These are phyloP conservation scores for Gyromitra esculenta DNA, from an alignment of 2,329 filamentous ascomycete genomes.

Conservation along the genomic window DNA sequence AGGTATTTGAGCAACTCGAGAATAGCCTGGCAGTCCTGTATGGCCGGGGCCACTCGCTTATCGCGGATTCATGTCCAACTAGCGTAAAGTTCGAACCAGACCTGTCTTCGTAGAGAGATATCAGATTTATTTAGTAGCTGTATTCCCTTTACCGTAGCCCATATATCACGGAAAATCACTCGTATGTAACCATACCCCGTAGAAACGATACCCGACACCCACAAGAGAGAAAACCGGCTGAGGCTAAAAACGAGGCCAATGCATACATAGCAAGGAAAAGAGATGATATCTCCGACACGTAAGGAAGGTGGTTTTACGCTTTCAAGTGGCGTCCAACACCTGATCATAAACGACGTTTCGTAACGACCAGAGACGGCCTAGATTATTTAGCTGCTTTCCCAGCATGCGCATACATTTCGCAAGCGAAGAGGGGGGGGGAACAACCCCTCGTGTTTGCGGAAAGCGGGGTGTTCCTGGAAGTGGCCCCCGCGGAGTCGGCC, in stretches of 20 bases:
- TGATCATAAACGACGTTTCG: background rate
- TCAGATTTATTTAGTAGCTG: background rate
- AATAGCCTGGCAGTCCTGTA: too few relatives aligned
- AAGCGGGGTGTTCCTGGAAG: background rate
- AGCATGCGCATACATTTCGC: background rate
- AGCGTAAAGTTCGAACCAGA: background rate
- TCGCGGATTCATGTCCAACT: too few relatives aligned
- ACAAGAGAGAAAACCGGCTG: background rate
- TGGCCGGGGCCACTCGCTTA: too few relatives aligned
- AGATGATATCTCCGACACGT: background rate
- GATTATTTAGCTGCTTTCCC: background rate
- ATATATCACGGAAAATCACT: conserved; percentile 1
- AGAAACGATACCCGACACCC: background rate
- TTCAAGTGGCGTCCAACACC: background rate
- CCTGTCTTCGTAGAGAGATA: background rate
- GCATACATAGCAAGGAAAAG: background rate
- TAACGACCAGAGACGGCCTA: background rate
- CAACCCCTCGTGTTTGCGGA: background rate
- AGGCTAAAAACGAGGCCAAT: background rate
- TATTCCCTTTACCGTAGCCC: background rate
- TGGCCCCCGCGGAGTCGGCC: background rate
- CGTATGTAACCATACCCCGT: background rate
- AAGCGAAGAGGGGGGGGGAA: background rate
- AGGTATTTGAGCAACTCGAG: too few relatives aligned
- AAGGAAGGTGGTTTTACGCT: background rate